These are phyloP conservation scores for Torrubiellomyces zombiae DNA, from an alignment of 2,329 filamentous ascomycete genomes.

Conservation along the genomic window DNA sequence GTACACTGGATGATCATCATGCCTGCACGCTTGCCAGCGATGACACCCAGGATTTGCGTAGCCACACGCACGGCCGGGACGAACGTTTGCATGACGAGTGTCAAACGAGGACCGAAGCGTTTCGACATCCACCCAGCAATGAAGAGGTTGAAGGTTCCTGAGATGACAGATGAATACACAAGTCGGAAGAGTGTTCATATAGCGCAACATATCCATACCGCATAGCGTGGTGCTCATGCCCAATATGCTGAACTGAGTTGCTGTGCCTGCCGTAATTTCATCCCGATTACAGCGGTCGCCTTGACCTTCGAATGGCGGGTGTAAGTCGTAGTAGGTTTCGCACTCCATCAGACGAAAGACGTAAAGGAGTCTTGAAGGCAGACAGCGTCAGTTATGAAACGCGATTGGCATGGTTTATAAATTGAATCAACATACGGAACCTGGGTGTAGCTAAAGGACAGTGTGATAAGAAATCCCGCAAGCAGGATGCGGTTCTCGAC, in stretches of 20 bases:
- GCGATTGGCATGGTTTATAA: neutral
- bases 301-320: slow-evolving; percentile 29
- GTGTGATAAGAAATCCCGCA: slow-evolving; percentile 41
- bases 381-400: too few species aligned
- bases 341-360: slow-evolving; percentile 59
- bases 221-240: slow-evolving; percentile 52
- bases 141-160: slow-evolving; percentile 44
- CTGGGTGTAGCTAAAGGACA: slow-evolving; percentile 32
- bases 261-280: slow-evolving; percentile 48
- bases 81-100: slow-evolving; percentile 45
- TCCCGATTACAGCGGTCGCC: slow-evolving; percentile 41
- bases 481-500: slow-evolving; percentile 33
- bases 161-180: neutral
- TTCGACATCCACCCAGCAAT: slow-evolving; percentile 52
- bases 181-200: neutral
- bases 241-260: slow-evolving; percentile 45
- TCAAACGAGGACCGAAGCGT: slow-evolving; percentile 42
- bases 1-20: slow-evolving; percentile 51
- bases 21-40: slow-evolving; percentile 41
- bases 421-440: slow-evolving; percentile 22
- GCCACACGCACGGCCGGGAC: slow-evolving; percentile 47
- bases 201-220: slow-evolving; percentile 20
- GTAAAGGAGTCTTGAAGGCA: slow-evolving; percentile 32
- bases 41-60: slow-evolving; percentile 48
- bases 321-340: slow-evolving; percentile 46